phyloP scores from a whole-genome alignment of 2,329 filamentous ascomycete genomes.

The Cladophialophora chaetospira region DNA sequence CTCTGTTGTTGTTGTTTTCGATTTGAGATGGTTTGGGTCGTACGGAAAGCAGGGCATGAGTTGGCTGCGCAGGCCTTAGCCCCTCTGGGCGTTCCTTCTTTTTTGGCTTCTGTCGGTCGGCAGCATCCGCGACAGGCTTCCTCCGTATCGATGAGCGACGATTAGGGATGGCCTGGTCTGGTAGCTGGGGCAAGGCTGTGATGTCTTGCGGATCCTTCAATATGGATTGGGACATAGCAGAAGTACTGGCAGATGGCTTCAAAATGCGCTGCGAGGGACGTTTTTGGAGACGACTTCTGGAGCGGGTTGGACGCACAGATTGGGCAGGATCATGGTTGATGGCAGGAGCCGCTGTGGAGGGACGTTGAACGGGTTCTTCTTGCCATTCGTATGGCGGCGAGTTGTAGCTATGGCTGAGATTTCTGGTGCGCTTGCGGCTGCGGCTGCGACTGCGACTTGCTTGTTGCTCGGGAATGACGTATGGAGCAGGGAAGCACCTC shows the following conservation, averaged over 20 bases:
- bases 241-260: slow-evolving; percentile 10
- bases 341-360: slow-evolving; percentile 4
- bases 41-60: slow-evolving; percentile 7
- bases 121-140: slow-evolving; percentile 1
- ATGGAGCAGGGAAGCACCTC: background rate
- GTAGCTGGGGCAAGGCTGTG: slow-evolving; percentile 18
- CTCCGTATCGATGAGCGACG: slow-evolving; percentile 20
- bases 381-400: slow-evolving; percentile 1
- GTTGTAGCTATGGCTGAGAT: slow-evolving; percentile 9
- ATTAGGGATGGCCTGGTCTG: slow-evolving; percentile 13
- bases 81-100: slow-evolving; percentile 5
- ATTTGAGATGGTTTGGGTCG: slow-evolving; percentile 11
- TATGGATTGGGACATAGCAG: slow-evolving; percentile 9
- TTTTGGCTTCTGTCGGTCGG: slow-evolving; percentile 1
- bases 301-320: slow-evolving; percentile 7
- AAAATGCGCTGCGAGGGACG: slow-evolving; percentile 6
- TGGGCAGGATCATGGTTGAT: slow-evolving; percentile 6
- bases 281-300: slow-evolving; percentile 21
- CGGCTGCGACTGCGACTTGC: slow-evolving; percentile 5
- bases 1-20: background rate
- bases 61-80: slow-evolving; percentile 2
- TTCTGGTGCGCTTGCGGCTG: background rate
- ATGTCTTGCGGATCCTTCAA: slow-evolving; percentile 5
- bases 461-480: slow-evolving; percentile 2
- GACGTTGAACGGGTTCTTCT: background rate